Conservation (phyloP, 768 basidiomycete species). For the Austroboletus eburneus region DNA sequence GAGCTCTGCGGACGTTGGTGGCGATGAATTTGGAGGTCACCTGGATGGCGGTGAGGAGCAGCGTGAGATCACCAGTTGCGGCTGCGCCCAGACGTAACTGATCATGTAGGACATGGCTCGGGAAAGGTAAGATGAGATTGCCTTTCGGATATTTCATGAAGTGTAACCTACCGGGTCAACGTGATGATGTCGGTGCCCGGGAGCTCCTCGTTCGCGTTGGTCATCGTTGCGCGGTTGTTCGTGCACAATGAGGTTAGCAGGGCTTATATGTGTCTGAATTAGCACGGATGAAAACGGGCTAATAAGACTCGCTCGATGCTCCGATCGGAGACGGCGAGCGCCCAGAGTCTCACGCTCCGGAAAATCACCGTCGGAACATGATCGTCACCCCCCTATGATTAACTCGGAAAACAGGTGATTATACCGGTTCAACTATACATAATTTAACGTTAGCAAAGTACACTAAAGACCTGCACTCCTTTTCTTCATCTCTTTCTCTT, state of each 20-base stretch:
- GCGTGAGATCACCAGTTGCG: slow-evolving; percentile 91
- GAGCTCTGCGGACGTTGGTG: slow-evolving; percentile 94
- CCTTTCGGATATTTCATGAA: not conserved
- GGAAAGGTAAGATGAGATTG: slow-evolving; percentile 3
- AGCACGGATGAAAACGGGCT: slow-evolving; percentile 20
- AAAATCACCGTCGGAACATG: slow-evolving; percentile 5
- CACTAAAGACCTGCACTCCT: slow-evolving; percentile 4
- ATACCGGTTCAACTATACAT: slow-evolving; percentile 14
- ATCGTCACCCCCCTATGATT: too few relatives aligned
- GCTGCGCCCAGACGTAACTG: slow-evolving; percentile 77
- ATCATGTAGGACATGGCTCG: slow-evolving; percentile 82
- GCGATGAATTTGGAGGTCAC: slow-evolving; percentile 97
- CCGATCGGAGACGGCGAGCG: slow-evolving; percentile 8
- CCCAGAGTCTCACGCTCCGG: slow-evolving; percentile 26
- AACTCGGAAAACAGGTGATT: slow-evolving; percentile 14
- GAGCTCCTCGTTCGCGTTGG: slow-evolving; percentile 47
- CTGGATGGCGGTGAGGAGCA: slow-evolving; percentile 94
- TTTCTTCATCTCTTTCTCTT: slow-evolving; percentile 61
- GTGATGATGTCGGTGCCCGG: slow-evolving; percentile 89
- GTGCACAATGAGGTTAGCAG: not conserved
- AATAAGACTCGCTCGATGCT: slow-evolving; percentile 1
- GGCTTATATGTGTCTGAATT: slow-evolving; percentile 9
- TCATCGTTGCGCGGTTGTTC: slow-evolving; percentile 19
- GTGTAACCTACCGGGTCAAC: slow-evolving; percentile 68
- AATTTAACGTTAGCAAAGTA: slow-evolving; percentile 7